Evolutionary conservation across 495 filamentous ascomycete genomes (phyloP).

Genomic region (Hypoxylon intermedium): DNA sequence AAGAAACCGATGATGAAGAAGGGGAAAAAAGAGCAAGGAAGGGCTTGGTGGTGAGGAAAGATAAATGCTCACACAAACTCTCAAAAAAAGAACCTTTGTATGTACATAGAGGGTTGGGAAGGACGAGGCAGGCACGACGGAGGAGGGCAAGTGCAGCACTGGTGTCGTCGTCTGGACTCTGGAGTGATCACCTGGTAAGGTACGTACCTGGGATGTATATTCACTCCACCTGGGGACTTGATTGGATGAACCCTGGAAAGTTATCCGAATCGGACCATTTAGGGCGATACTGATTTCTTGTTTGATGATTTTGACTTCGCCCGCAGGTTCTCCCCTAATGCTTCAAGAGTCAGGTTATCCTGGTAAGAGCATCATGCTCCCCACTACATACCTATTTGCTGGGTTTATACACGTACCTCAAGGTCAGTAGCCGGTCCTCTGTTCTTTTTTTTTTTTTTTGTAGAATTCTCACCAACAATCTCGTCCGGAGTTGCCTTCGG

Average conservation of each 20-base stretch:
- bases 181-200: neutral
- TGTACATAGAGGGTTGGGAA: no score
- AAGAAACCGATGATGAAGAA: neutral
- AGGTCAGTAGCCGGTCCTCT: neutral
- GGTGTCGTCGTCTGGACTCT: no score
- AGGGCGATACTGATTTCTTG: no score
- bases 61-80: neutral
- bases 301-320: no score
- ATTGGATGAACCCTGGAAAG: neutral
- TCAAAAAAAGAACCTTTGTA: no score
- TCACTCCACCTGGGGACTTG: neutral
- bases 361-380: neutral
- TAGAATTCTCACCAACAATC: constrained; percentile 1
- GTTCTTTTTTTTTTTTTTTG: no score
- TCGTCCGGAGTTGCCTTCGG: constrained; percentile 15
- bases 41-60: neutral
- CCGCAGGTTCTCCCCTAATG: no score
- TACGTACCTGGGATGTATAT: constrained; percentile 2
- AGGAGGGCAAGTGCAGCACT: constrained; percentile 12
- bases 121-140: neutral
- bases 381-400: neutral
- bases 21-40: constrained; percentile 7
- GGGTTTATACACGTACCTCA: neutral
- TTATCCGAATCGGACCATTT: no score
- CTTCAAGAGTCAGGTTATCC: neutral